These are phyloP conservation scores for Calophaca sinica DNA, from an alignment of 306 rosid genomes.

Conservation along the genomic window DNA sequence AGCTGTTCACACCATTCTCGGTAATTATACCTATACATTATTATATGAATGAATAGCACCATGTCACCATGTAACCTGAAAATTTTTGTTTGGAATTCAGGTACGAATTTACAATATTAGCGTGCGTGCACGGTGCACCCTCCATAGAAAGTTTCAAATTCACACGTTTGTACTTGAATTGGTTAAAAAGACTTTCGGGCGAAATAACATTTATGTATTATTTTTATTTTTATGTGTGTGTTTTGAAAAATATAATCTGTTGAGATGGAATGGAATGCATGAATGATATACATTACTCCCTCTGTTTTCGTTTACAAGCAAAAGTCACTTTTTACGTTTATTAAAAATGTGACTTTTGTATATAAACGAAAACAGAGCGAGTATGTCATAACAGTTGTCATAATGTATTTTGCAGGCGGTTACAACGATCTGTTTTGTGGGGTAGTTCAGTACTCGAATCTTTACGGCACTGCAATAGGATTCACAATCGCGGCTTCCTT, in stretches of 20 bases:
- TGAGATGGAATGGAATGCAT: background rate
- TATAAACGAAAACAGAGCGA: no score
- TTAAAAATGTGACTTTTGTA: no score
- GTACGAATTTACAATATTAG: no score
- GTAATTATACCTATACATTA: constrained; percentile 25
- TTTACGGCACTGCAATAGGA: constrained; percentile 59
- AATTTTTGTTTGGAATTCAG: no score
- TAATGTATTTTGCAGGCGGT: constrained; percentile 49
- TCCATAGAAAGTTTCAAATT: constrained; percentile 15
- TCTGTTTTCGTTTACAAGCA: no score
- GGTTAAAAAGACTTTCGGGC: background rate
- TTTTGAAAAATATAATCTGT: background rate
- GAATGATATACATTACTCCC: background rate
- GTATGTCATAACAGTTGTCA: background rate
- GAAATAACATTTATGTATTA: background rate
- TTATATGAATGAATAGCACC: background rate
- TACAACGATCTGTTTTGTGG: constrained; percentile 50
- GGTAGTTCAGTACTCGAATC: constrained; percentile 49
- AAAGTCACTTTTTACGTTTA: no score
- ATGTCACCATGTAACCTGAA: background rate
- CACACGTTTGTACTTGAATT: constrained; percentile 15
- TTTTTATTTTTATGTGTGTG: background rate
- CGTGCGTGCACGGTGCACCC: background rate
- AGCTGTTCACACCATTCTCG: constrained; percentile 58
- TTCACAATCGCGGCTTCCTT: constrained; percentile 60